Base-by-base conservation (phyloP, 169 alveolate species). In the Theileria parva region DNA sequence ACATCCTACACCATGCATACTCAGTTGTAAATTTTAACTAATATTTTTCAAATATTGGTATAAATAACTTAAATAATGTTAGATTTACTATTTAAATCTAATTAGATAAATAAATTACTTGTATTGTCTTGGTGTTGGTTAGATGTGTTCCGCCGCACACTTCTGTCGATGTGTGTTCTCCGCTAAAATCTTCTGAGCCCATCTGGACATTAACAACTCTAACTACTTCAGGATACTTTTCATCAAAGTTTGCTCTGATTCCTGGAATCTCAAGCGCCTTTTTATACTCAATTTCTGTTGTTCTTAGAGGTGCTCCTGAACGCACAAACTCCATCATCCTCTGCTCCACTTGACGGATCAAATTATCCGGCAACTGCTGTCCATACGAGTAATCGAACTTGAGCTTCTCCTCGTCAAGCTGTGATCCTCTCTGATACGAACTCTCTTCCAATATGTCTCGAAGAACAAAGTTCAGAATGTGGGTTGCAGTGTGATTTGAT, bases 91-190 rank as follows among this genome's bases (percentile, higher is more conserved):
- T 25, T 19, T 2, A 25, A 8, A 69, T 4, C 21, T 28, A 21
- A n/a, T 34, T 28, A 28, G 8, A n/a, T 17, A 21, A n/a, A 59
- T 67, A 51, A 5, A 39, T 4, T 21, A 77, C 92, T 86, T 80
- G 59, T 32, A 93, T 85, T 25, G 88, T 91, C 11, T 84, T 76
- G 13, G 97, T 92, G 72, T 92, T 94, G 63, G 89, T 87, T 66
- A 95, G 89, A 72, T 95, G 98, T 23, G 98, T 95, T 13, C 98
- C 98, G 28, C 98, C 98, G 80, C 98, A 95, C 39, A 95, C 91
- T 73, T 95, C 98, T 23, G 93, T 91, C 19, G 97, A 92, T 69
- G 91, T 72, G 34, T 77, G 78, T 7, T 77, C 74, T 68, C 91
- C 92, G 12, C 27, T 55, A 21, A 55, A 55, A 53, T 86, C 91